Conservation (phyloP, 371 early-diverging fungal genomes). For the Dinochytrium kinnereticum region DNA sequence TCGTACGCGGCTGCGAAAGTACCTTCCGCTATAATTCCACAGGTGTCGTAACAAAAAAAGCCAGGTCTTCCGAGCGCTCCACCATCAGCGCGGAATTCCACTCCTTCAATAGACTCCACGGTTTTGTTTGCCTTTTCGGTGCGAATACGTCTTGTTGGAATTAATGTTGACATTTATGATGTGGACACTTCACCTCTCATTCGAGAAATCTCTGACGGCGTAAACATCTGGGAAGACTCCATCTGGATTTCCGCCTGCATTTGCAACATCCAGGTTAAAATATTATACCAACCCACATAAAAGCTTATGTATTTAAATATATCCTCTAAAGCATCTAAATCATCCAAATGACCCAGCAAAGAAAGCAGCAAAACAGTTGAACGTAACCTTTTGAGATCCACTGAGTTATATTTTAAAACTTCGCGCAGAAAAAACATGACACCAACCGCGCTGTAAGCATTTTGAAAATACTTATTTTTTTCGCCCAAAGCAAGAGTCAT, state of each 20-base stretch:
- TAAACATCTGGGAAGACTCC: slow-evolving; percentile 62
- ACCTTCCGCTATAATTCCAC: slow-evolving; percentile 63
- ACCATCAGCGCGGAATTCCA: slow-evolving; percentile 28
- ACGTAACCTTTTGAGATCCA: too few relatives aligned
- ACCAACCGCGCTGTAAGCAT: slow-evolving; percentile 52
- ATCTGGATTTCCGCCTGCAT: slow-evolving; percentile 65
- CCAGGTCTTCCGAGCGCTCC: slow-evolving; percentile 38
- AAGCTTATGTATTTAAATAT: too few relatives aligned
- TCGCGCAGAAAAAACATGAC: too few relatives aligned
- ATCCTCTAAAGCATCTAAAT: too few relatives aligned
- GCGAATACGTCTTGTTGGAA: not conserved
- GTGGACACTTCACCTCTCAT: not conserved
- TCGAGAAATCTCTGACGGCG: slow-evolving; percentile 37
- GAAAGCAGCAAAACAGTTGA: too few relatives aligned
- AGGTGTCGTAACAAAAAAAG: slow-evolving; percentile 61
- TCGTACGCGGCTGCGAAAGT: slow-evolving; percentile 70
- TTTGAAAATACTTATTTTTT: slow-evolving; percentile 60
- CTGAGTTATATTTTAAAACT: too few relatives aligned
- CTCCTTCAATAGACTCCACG: slow-evolving; percentile 12
- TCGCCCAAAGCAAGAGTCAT: too few relatives aligned
- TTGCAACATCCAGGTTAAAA: too few relatives aligned
- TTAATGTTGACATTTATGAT: not conserved
- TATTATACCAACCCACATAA: not conserved
- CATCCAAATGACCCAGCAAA: too few relatives aligned
- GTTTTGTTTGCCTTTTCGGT: not conserved